Conservation (phyloP, 2,329 filamentous ascomycete genomes). For the Amylocarpus encephaloides region DNA sequence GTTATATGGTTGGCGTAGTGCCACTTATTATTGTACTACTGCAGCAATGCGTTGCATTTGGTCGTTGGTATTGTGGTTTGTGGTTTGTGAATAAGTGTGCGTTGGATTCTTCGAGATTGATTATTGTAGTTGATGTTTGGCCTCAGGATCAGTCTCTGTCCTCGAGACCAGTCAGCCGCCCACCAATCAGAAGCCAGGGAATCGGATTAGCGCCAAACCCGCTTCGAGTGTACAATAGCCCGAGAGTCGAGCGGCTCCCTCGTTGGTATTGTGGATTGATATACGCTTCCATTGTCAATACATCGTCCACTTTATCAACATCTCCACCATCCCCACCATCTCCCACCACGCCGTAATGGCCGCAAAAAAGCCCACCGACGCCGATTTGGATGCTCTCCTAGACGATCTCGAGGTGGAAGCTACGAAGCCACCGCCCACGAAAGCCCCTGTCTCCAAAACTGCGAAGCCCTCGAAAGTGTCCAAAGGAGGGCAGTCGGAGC, state of each 20-base stretch:
- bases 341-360: constrained; percentile 41
- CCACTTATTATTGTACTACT: neutral
- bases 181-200: neutral
- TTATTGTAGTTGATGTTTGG: neutral
- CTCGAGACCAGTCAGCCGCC: neutral
- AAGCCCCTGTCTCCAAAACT: constrained; percentile 33
- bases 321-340: neutral
- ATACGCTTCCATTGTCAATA: neutral
- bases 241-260: too few relatives aligned
- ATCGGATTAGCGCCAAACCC: neutral
- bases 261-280: too few relatives aligned
- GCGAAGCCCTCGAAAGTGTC: constrained; percentile 28
- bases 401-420: constrained; percentile 51
- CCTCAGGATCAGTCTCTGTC: neutral
- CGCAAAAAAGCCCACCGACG: constrained; percentile 50
- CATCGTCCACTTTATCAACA: neutral
- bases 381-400: constrained; percentile 61
- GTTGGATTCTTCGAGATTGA: neutral
- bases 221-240: too few relatives aligned
- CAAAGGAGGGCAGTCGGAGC: constrained; percentile 36
- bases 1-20: too few relatives aligned
- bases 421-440: constrained; percentile 36
- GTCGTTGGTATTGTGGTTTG: constrained; percentile 2
- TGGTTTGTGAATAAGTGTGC: constrained; percentile 1
- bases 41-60: neutral